Percentiles rank a stretch among this genome's conserved stretches.
Evolutionary conservation across 1,284 basidiomycete genomes (phyloP).

Genomic region (Malassezia psittaci): DNA sequence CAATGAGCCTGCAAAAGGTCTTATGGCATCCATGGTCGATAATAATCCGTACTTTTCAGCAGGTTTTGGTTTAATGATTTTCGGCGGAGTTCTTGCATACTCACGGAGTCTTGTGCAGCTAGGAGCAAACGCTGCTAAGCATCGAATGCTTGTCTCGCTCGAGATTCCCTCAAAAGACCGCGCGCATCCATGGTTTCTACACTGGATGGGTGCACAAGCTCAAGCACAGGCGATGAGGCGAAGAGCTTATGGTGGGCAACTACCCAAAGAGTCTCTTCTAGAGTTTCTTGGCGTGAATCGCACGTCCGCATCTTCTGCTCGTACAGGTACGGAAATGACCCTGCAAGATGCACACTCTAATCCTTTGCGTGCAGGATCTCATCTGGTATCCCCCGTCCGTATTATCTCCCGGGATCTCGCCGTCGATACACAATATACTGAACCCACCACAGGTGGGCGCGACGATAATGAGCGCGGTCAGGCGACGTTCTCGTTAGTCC

Average conservation of each 20-base stretch:
- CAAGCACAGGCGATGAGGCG: slow-evolving; percentile 42
- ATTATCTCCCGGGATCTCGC: slow-evolving; percentile 66
- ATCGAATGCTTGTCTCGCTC: slow-evolving; percentile 82
- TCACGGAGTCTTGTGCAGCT: slow-evolving; percentile 54
- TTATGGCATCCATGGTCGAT: slow-evolving; percentile 8
- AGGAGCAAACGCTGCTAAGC: slow-evolving; percentile 65
- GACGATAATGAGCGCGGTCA: slow-evolving; percentile 24
- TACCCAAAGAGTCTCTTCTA: slow-evolving; percentile 27
- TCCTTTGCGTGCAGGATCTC: slow-evolving; percentile 48
- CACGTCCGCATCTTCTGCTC: background rate
- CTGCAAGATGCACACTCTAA: slow-evolving; percentile 2
- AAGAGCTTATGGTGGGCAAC: slow-evolving; percentile 27
- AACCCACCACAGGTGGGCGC: slow-evolving; percentile 17
- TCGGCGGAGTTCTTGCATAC: slow-evolving; percentile 37
- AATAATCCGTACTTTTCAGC: slow-evolving; percentile 44
- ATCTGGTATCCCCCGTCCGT: slow-evolving; percentile 47
- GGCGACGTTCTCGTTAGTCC: slow-evolving; percentile 73
- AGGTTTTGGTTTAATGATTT: slow-evolving; percentile 43
- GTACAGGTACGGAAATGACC: background rate
- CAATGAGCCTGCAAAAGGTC: background rate
- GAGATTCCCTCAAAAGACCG: slow-evolving; percentile 94
- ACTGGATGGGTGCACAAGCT: slow-evolving; percentile 72
- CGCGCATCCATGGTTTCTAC: slow-evolving; percentile 90
- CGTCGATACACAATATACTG: slow-evolving; percentile 62
- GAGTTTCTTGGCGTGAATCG: slow-evolving; percentile 31